Evolutionary conservation across 306 rosid species (phyloP), one percentile per base, ranked within the genome.

Genomic region (Ammopiptanthus mongolicus): DNA sequence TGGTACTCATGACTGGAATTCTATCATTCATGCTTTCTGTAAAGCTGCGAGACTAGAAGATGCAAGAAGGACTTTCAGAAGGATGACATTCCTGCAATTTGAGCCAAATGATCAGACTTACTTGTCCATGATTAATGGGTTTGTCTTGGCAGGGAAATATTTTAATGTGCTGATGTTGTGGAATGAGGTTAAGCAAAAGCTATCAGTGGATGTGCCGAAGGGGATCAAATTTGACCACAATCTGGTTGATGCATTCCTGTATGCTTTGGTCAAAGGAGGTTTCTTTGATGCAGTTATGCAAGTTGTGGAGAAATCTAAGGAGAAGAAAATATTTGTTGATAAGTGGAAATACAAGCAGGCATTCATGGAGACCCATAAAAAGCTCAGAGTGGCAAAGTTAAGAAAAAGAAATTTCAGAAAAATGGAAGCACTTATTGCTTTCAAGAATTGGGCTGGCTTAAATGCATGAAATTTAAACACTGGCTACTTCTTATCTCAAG

Each of bases 311-410:
- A 95, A 90, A 85, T 84, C 92, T 67, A 82, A 52, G 65, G 99
- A 92, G 84, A 87, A 86, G 88, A 92, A 92, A 84, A 83, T 92
- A 60, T 92, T 92, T 83, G 97, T 95, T 52, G 97, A 92, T 71
- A 90, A 94, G 87, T 95, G 97, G 99, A 95, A 91, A 81, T 95
- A 92, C 88, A 95, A 90, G 83, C 99, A 95, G 76, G 97, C 99
- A 17, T 95, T 88, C 86, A 88, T 95, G 96, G 99, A 95, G 86
- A 87, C 83, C 69, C 99, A 90, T 81, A 95, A 90, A 85, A 92
- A 90, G 80, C 96, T 95, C 74, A 92, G 85, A 85, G 88, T 92
- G 65, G 76, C 93, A 5, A 90, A 83, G 77, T 71, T 92, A 81
- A 92, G 97, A 44, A 91, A 71, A 84, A 89, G 87, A 79, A 92